These are phyloP conservation scores for Penicillium frequentans DNA, from an alignment of 2,329 filamentous ascomycete genomes.

Conservation along the genomic window DNA sequence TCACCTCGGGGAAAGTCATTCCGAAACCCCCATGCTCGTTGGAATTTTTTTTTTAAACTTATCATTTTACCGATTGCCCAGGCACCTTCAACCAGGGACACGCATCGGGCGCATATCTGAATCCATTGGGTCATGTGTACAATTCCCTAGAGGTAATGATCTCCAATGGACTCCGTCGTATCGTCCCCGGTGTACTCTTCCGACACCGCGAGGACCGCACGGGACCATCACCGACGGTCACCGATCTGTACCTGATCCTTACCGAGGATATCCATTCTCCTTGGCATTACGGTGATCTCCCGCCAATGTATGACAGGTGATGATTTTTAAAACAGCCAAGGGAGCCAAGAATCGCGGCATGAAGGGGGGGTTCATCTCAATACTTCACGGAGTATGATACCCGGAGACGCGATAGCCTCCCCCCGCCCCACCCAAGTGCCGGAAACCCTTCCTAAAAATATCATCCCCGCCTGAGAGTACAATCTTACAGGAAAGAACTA, in stretches of 20 bases:
- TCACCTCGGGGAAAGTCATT: constrained; percentile 22
- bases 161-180: constrained; percentile 3
- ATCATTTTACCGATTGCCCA: not conserved
- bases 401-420: not conserved
- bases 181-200: constrained; percentile 6
- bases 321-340: not conserved
- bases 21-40: constrained; percentile 2
- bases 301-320: constrained; percentile 14
- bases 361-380: not conserved
- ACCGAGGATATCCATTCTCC: not conserved
- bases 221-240: not conserved
- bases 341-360: constrained; percentile 1
- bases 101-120: not conserved
- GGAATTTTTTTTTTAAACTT: not conserved
- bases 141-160: constrained; percentile 23
- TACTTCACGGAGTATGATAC: not conserved
- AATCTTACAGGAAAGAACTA: not conserved
- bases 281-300: constrained; percentile 20
- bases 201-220: constrained; percentile 2
- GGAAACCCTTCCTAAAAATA: not conserved
- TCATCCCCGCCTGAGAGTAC: not conserved
- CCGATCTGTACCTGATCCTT: not conserved
- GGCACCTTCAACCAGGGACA: not conserved
- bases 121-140: constrained; percentile 18
- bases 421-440: not conserved